Base-by-base conservation (phyloP, 2,329 filamentous ascomycete genomes). In the Leptoxyphium fumago region DNA sequence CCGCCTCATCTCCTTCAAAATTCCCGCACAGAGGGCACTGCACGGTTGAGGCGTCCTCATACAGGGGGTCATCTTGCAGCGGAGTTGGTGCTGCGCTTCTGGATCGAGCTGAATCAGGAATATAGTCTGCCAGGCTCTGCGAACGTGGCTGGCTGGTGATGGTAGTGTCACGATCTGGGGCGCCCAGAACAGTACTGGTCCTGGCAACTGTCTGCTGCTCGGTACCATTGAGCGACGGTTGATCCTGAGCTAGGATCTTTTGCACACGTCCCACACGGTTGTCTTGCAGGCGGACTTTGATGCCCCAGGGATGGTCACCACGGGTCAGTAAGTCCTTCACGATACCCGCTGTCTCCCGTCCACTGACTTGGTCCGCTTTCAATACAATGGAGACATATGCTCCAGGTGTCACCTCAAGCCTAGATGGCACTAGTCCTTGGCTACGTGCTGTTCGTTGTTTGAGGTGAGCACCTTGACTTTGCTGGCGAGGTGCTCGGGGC, bases 211-310 rank as follows among this genome's bases (percentile, higher is more conserved):
- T 4, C 29, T 32, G 41, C 13, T 26, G 44, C 47, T 28, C 57
- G 53, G 2, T 36, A 47, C 48, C 39, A 57, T 26, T 26, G 21
- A 26, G 7, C 4, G 21, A 26, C 21, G 21, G 7, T 26, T 26
- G 21, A 26, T 26, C 21, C 7, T 26, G 21, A 26, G 21, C 21
- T 7, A 62, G 66, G 61, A 84, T 70, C 39, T 70, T 67, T 61
- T 88, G 84, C 26, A 89, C 84, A 13, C 84, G 67, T 2, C 84
- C 84, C 2, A 89, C 75, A 21, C 80, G 71, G 1, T 83, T 83
- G 58, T 84, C 81, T 1, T 67, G 64, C 5, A 89, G 67, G 2
- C 83, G 75, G 18, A 88, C 82, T 61, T 88, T 89, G 65, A 88
- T 84, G 30, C 84, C 84, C 9, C 81, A 72, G 2, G 82, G 81